Evolutionary conservation across 176 grass and related monocot species (phyloP).

Genomic region (Cymbopogon citratus): DNA sequence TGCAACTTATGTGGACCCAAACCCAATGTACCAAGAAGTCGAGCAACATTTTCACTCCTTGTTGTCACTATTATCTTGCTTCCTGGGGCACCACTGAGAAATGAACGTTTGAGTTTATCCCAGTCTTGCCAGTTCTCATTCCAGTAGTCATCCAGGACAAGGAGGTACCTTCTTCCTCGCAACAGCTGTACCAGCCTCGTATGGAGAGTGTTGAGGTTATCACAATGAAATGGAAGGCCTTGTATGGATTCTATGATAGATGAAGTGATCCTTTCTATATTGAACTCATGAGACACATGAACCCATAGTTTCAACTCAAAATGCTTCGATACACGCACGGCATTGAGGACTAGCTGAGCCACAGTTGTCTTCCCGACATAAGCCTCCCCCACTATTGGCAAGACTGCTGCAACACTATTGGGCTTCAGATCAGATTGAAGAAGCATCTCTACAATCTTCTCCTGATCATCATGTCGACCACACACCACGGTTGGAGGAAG

Average conservation of each 20-base stretch:
- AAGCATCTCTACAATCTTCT: too few species aligned
- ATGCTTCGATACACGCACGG: not conserved
- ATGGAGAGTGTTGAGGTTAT: constrained; percentile 22
- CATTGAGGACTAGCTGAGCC: constrained; percentile 15
- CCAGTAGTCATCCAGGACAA: constrained; percentile 60
- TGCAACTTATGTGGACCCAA: too few species aligned
- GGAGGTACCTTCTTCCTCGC: constrained; percentile 29
- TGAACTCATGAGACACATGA: constrained; percentile 31
- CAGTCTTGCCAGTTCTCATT: too few species aligned
- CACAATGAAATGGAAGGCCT: not conserved
- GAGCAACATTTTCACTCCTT: too few species aligned
- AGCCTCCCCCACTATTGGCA: constrained; percentile 33
- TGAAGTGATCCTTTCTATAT: not conserved
- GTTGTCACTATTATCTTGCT: too few species aligned
- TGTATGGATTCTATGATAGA: constrained; percentile 34
- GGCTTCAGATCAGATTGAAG: not conserved
- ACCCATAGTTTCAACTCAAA: constrained; percentile 44
- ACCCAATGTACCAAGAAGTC: too few species aligned
- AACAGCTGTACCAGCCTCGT: not conserved
- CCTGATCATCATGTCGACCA: too few species aligned
- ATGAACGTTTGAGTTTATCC: too few species aligned
- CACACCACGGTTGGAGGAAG: too few species aligned
- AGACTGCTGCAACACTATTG: not conserved
- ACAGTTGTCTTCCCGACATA: constrained; percentile 45
- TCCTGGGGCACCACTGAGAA: too few species aligned